Conservation (phyloP, 345 rosid genomes). For the Cochlearia excelsa region DNA sequence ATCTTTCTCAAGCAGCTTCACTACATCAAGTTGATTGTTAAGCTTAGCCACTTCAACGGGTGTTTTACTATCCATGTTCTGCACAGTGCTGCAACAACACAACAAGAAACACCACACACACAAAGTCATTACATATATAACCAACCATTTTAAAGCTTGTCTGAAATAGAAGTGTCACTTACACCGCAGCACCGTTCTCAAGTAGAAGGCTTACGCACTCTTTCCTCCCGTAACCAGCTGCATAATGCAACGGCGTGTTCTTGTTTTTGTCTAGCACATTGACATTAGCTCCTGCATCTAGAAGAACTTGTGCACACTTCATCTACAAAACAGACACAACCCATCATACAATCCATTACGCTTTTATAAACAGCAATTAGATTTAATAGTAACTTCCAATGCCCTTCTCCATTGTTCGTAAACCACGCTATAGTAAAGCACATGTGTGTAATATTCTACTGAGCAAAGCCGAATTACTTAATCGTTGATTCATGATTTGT, state of each 20-base stretch:
- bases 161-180: constrained; percentile 37
- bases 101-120: not conserved
- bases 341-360: not conserved
- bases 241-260: constrained; percentile 90
- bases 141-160: not conserved
- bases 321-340: constrained; percentile 36
- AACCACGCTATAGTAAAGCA: not conserved
- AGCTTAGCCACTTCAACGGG: constrained; percentile 93
- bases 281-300: constrained; percentile 77
- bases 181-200: constrained; percentile 94
- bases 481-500: not conserved
- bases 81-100: constrained; percentile 58
- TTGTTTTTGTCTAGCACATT: constrained; percentile 91
- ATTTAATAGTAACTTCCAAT: not conserved
- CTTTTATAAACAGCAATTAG: not conserved
- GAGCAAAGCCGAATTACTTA: not conserved
- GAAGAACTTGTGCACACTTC: constrained; percentile 65
- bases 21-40: constrained; percentile 79
- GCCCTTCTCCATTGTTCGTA: not conserved
- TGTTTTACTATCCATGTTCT: constrained; percentile 86
- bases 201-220: constrained; percentile 87
- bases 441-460: not conserved
- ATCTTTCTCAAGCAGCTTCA: constrained; percentile 86
- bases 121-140: not conserved
- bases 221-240: constrained; percentile 94